Conservation (phyloP, 345 rosid species). For the Rhodamnia argentea region DNA sequence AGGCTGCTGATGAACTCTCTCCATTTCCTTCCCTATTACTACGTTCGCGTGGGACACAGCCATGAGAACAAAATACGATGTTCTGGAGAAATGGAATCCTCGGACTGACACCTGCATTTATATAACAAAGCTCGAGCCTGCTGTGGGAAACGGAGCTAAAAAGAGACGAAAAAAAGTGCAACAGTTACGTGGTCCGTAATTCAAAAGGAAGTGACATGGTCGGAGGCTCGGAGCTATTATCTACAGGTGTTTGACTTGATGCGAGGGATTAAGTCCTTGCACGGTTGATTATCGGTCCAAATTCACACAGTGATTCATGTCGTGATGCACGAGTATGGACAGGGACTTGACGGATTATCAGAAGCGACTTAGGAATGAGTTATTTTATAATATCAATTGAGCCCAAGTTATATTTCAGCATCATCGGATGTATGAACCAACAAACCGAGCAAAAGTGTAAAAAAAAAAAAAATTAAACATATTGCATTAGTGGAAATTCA, state of each 20-base stretch:
- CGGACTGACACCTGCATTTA: not conserved
- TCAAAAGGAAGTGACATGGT: not conserved
- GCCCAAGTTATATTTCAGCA: not conserved
- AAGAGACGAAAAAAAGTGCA: not conserved
- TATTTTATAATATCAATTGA: not conserved
- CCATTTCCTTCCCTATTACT: not conserved
- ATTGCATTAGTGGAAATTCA: too few relatives aligned
- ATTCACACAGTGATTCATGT: not conserved
- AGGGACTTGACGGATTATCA: not conserved
- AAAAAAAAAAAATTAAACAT: too few relatives aligned
- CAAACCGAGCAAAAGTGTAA: not conserved
- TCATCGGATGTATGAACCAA: too few relatives aligned
- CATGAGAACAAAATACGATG: not conserved
- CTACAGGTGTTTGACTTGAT: not conserved
- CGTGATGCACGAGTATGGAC: not conserved
- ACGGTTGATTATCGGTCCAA: not conserved
- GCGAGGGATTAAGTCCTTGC: not conserved
- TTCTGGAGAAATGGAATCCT: not conserved
- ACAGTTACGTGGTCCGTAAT: not conserved
- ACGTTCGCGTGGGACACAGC: not conserved
- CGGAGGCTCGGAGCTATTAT: not conserved
- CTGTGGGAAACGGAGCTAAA: not conserved
- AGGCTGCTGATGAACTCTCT: slow-evolving; percentile 1
- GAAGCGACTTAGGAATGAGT: not conserved
- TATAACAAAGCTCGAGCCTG: not conserved